Percentiles rank a stretch among this genome's conserved stretches.
Evolutionary conservation across 1,139 yeast species (phyloP).

Genomic region (Pneumocystis murina): DNA sequence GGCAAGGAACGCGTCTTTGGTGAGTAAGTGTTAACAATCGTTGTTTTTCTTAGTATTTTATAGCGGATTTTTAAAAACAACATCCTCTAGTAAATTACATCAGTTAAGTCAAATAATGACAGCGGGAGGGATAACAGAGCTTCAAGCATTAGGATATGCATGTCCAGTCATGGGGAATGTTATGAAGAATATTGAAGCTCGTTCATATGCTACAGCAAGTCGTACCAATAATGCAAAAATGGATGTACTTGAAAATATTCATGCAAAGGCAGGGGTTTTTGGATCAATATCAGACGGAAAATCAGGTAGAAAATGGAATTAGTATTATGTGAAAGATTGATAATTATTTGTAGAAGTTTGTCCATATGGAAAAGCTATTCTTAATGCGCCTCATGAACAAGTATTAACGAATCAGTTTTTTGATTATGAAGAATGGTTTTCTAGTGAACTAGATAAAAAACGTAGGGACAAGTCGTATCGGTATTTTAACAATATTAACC

Average conservation of each 20-base stretch:
- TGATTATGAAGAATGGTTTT: conserved; percentile 53
- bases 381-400: neutral
- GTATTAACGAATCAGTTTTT: conserved; percentile 22
- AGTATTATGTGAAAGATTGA: neutral
- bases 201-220: conserved; percentile 42
- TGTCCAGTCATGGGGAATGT: conserved; percentile 90
- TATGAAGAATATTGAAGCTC: conserved; percentile 28
- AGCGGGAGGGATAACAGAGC: conserved; percentile 24
- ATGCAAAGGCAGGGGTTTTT: conserved; percentile 19
- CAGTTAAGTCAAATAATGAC: conserved; percentile 34
- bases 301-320: neutral
- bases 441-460: conserved; percentile 51
- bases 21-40: neutral
- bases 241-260: conserved; percentile 17
- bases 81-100: conserved; percentile 45
- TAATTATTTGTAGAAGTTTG: conserved; percentile 9
- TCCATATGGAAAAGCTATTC: conserved; percentile 4
- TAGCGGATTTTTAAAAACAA: conserved; percentile 61
- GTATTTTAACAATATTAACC: conserved; percentile 88
- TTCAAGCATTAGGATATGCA: conserved; percentile 49
- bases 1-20: conserved; percentile 56
- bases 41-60: neutral
- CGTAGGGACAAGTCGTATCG: conserved; percentile 84
- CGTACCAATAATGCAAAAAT: conserved; percentile 27
- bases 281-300: conserved; percentile 16